Percentiles rank a stretch among this genome's conserved stretches.
Conservation (phyloP, 495 filamentous ascomycete species). For the Aspergillus wentii region DNA sequence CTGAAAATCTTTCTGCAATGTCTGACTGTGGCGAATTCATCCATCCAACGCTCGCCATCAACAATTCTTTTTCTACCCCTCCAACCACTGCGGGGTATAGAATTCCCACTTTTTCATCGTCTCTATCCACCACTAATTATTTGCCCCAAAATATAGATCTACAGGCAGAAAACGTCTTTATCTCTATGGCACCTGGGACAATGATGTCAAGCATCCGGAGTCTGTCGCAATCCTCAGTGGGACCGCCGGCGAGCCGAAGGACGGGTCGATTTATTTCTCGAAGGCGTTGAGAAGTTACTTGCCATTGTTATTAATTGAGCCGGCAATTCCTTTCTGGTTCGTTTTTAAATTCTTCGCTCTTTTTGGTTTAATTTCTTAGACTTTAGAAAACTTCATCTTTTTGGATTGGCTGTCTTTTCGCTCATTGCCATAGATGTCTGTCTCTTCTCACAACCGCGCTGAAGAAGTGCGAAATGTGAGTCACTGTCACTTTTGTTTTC, state of each 20-base stretch:
- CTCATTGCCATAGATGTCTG: slow-evolving; percentile 18
- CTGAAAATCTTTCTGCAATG: not conserved
- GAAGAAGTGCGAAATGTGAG: slow-evolving; percentile 43
- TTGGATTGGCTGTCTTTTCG: not conserved
- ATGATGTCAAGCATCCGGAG: slow-evolving; percentile 28
- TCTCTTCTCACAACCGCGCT: slow-evolving; percentile 24
- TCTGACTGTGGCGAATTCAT: not conserved
- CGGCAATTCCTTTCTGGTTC: too few species aligned
- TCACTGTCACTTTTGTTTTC: slow-evolving; percentile 10
- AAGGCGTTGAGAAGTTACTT: too few species aligned
- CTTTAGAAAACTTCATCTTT: too few species aligned
- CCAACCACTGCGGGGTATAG: not conserved
- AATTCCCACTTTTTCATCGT: not conserved
- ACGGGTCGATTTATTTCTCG: not conserved
- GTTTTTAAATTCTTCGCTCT: not conserved
- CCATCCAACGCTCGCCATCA: not conserved
- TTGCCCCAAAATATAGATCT: too few species aligned
- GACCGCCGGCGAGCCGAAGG: slow-evolving; percentile 11
- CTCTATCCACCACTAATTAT: not conserved
- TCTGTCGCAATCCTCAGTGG: slow-evolving; percentile 27
- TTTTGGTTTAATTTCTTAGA: not conserved
- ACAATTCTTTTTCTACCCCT: not conserved
- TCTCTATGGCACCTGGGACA: not conserved
- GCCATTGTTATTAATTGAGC: too few species aligned
- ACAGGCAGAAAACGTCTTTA: not conserved